Conservation (phyloP, 768 basidiomycete species). For the Pisolithus albus region DNA sequence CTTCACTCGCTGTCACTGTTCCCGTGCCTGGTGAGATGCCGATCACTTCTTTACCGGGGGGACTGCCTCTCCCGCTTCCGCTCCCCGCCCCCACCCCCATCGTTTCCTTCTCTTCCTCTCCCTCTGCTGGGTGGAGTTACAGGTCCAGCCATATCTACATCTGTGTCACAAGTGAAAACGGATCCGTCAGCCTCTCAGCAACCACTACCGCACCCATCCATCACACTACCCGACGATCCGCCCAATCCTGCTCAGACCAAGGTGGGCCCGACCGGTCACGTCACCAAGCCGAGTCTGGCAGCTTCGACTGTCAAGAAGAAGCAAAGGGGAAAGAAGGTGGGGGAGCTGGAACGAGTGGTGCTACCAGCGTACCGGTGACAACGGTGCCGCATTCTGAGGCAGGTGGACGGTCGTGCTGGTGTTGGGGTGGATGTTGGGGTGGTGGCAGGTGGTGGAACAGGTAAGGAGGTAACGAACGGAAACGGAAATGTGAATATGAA, state of each 20-base stretch:
- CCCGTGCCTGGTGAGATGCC: conserved; percentile 11
- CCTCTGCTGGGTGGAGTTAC: neutral
- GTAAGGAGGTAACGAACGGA: conserved; percentile 3
- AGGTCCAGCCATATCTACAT: neutral
- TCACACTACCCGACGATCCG: conserved; percentile 58
- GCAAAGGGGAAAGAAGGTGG: conserved; percentile 20
- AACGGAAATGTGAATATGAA: conserved; percentile 3
- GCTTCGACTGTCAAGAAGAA: conserved; percentile 59
- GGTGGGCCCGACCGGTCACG: conserved; percentile 75
- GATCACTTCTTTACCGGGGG: conserved; percentile 11
- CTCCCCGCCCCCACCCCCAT: neutral
- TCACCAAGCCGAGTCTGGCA: conserved; percentile 45
- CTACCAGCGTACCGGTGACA: conserved; percentile 11
- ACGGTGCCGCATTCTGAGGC: conserved; percentile 4
- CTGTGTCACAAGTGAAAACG: neutral
- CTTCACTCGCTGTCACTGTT: conserved; percentile 28
- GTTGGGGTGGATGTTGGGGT: conserved; percentile 25
- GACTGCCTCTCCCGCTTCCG: conserved; percentile 4
- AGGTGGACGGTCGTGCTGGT: conserved; percentile 10
- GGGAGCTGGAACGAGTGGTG: conserved; percentile 12
- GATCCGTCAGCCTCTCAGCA: neutral
- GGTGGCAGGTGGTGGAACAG: neutral
- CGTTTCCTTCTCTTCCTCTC: neutral
- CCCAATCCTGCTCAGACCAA: conserved; percentile 55
- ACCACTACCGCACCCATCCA: neutral